Evolutionary conservation across 2,329 filamentous ascomycete genomes (phyloP).

Genomic region (Celoporthe dispersa): DNA sequence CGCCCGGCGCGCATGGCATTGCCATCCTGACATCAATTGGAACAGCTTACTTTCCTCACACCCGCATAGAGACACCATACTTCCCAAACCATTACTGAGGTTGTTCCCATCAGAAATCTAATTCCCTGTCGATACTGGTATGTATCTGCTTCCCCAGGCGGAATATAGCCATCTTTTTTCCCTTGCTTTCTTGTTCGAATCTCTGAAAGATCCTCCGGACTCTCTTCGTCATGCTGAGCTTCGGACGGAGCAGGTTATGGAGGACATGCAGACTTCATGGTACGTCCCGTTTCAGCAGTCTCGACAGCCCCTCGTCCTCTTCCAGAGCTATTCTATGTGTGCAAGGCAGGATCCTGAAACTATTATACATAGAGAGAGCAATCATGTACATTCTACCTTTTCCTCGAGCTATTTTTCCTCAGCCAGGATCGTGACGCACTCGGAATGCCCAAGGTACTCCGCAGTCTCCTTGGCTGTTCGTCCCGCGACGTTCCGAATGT

Average conservation of each 20-base stretch:
- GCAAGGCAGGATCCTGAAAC: background rate
- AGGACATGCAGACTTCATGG: background rate
- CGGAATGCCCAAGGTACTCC: background rate
- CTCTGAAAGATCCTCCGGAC: no score
- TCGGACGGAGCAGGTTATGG: background rate
- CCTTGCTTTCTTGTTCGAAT: background rate
- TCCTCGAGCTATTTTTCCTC: background rate
- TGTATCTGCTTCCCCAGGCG: background rate
- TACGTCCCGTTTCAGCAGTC: background rate
- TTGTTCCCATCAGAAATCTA: background rate
- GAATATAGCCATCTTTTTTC: background rate
- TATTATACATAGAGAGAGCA: background rate
- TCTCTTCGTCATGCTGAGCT: background rate
- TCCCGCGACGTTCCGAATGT: background rate
- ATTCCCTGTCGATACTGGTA: background rate
- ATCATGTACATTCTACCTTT: background rate
- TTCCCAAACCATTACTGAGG: background rate
- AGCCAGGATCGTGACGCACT: background rate
- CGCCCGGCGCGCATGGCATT: background rate
- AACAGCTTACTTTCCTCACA: background rate
- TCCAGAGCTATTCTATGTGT: background rate
- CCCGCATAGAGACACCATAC: background rate
- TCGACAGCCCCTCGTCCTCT: background rate
- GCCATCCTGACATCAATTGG: background rate
- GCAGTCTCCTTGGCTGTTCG: background rate